Conservation (phyloP, 2,329 filamentous ascomycete genomes). For the Talaromyces verruculosus region DNA sequence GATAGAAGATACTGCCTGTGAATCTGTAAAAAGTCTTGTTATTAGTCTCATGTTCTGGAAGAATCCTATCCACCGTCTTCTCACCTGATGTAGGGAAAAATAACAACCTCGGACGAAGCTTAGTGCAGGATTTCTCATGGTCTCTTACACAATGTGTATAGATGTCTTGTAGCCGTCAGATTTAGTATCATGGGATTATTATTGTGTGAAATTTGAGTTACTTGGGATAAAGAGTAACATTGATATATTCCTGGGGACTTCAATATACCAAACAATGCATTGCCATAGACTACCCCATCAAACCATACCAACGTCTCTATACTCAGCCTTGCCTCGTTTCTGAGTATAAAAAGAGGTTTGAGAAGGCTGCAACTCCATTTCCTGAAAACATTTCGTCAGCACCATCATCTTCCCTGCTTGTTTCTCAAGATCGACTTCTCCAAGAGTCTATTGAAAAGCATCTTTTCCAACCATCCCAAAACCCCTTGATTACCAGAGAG, state of each 20-base stretch:
- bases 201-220: not conserved
- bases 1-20: not conserved
- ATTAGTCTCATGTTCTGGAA: not conserved
- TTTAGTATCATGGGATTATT: not conserved
- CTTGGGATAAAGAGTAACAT: not conserved
- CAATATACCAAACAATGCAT: not conserved
- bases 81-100: not conserved
- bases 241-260: not conserved
- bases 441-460: not conserved
- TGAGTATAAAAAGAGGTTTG: not conserved
- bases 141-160: not conserved
- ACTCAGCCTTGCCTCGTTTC: not conserved
- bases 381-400: not conserved
- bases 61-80: not conserved
- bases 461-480: not conserved
- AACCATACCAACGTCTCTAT: not conserved
- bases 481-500: not conserved
- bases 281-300: not conserved
- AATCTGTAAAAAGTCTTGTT: not conserved
- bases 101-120: not conserved
- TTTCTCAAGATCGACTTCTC: not conserved
- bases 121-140: not conserved
- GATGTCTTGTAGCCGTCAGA: not conserved
- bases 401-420: not conserved
- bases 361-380: not conserved